Percentiles rank a stretch among this genome's conserved stretches.
phyloP scores from a whole-genome alignment of 345 rosid genomes.

The Acer negundo region DNA sequence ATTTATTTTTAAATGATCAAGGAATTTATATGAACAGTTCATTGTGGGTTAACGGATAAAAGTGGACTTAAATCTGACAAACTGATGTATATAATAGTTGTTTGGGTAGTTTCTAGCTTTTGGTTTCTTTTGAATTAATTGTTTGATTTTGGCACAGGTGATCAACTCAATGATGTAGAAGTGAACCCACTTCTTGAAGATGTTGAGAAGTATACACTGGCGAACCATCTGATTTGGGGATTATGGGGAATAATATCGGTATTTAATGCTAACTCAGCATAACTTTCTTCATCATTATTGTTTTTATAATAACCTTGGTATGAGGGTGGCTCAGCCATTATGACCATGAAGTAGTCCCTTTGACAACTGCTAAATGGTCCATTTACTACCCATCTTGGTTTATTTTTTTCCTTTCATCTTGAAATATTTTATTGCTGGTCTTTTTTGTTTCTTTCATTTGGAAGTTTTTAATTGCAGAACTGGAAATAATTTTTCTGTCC shows the following conservation, averaged over 20 bases:
- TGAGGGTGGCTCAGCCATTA: neutral
- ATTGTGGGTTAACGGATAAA: constrained; percentile 1
- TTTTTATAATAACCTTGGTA: constrained; percentile 6
- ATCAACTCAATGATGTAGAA: constrained; percentile 35
- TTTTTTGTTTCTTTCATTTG: neutral
- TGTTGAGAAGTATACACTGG: constrained; percentile 57
- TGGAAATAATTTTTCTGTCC: neutral
- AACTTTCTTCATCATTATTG: neutral
- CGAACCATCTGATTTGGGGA: constrained; percentile 69
- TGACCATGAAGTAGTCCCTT: neutral
- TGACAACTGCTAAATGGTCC: neutral
- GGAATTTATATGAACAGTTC: neutral
- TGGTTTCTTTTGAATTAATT: constrained; percentile 20
- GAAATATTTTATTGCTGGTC: neutral
- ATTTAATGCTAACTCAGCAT: constrained; percentile 14
- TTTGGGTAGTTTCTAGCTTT: neutral
- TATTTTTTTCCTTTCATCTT: neutral
- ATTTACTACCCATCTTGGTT: neutral
- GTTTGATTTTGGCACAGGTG: constrained; percentile 37
- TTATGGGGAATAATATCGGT: constrained; percentile 74
- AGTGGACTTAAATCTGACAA: constrained; percentile 9
- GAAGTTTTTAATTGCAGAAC: neutral
- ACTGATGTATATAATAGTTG: neutral
- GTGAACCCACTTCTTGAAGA: constrained; percentile 41
- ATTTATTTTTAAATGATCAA: constrained; percentile 9